Evolutionary conservation across 805 yeast genomes (phyloP), one percentile per base, ranked within the genome.

Genomic region (Starmera caribaea): DNA sequence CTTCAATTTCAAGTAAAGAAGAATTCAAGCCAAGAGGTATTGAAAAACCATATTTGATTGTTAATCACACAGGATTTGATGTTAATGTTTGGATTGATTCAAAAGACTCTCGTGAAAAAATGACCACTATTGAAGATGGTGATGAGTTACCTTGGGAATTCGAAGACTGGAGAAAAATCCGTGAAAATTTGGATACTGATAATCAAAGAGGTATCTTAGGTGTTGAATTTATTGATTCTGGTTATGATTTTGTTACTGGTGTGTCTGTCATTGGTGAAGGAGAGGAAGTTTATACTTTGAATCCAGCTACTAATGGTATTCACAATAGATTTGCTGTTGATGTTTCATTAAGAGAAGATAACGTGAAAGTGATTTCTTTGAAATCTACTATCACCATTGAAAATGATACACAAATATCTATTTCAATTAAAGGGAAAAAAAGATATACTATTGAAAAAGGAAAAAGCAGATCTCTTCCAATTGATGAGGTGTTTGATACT

Each of bases 131-230:
- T 13, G 58, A 63, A 32, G 67, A 76, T 38, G 73, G 73, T 2
- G 75, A 73, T 5, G 58, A 60, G 4, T 55, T 74, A 5, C 81
- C 85, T 1, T 92, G 97, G 97, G 79, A 88, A 32, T 94, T 94
- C 64, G 95, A 89, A 51, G 96, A 90, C 54, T 92, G 97, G 97
- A 70, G 85, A 45, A 70, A 71, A 27, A 73, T 88, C 17, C 79
- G 98, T 58, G 96, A 90, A 53, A 76, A 78, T 40, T 63, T 89
- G 41, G 79, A 75, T 44, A 74, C 81, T 4, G 81, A 81, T 40
- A 75, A 71, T 33, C 74, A 71, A 15, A 68, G 66, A n/a, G 79
- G 77, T 35, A 63, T 69, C 4, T 59, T 90, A 27, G 87, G 83
- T 0, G 67, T 89, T n/a, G 66, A 69, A 34, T 58, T 89, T 17